These are phyloP conservation scores for Circinella umbellata DNA, from an alignment of 371 early-diverging fungal species.

Conservation along the genomic window DNA sequence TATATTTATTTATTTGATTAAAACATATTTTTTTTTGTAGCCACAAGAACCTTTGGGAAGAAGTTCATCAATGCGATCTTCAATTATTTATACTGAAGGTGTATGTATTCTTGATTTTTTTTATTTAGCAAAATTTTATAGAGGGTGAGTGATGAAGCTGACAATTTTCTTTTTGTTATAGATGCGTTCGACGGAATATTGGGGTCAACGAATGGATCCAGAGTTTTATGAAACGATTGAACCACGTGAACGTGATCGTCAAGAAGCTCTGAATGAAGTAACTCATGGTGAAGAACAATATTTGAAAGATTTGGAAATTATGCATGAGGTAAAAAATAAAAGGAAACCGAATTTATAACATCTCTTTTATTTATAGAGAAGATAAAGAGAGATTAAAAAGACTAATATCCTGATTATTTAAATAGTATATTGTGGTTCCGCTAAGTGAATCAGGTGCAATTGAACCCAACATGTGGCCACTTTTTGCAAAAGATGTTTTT, in stretches of 20 bases:
- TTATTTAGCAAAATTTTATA: too few relatives aligned
- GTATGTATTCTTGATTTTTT: slow-evolving; percentile 10
- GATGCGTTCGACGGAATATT: slow-evolving; percentile 26
- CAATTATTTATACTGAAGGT: slow-evolving; percentile 9
- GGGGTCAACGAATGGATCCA: slow-evolving; percentile 67
- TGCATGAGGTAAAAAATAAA: slow-evolving; percentile 21
- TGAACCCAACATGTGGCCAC: slow-evolving; percentile 49
- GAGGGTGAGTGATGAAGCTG: background rate
- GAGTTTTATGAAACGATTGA: slow-evolving; percentile 70
- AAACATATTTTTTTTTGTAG: background rate
- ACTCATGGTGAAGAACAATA: slow-evolving; percentile 85
- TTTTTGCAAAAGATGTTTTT: slow-evolving; percentile 79
- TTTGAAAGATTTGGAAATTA: slow-evolving; percentile 65
- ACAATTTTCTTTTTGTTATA: background rate
- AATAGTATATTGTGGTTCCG: slow-evolving; percentile 15
- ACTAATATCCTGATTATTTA: too few relatives aligned
- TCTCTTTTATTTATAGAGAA: too few relatives aligned
- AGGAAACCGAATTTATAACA: too few relatives aligned
- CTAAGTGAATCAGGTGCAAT: slow-evolving; percentile 36
- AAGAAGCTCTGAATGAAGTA: slow-evolving; percentile 89
- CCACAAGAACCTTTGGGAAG: slow-evolving; percentile 11
- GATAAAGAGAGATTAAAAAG: too few relatives aligned
- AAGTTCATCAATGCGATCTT: slow-evolving; percentile 15
- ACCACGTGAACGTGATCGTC: slow-evolving; percentile 77
- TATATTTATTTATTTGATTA: background rate